Evolutionary conservation across 495 filamentous ascomycete species (phyloP).

Genomic region (Hypoxylon crocopeplum): DNA sequence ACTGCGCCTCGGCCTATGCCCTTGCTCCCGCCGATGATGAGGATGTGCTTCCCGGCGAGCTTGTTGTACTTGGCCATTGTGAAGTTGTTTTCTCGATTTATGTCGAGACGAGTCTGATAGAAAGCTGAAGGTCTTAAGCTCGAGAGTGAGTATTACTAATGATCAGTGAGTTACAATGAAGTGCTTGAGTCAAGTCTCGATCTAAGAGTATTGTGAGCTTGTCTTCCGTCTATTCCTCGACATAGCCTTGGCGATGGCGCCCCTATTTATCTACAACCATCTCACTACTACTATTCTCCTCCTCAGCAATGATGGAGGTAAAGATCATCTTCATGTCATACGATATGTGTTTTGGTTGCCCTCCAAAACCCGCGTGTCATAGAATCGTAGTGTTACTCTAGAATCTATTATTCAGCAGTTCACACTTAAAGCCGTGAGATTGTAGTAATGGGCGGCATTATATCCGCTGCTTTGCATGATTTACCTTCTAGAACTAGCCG

Average conservation of each 20-base stretch:
- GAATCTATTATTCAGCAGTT: too few relatives aligned
- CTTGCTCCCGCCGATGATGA: constrained; percentile 61
- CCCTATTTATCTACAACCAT: constrained; percentile 19
- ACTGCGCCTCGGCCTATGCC: constrained; percentile 66
- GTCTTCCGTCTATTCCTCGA: neutral
- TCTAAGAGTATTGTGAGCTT: neutral
- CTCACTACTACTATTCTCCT: too few relatives aligned
- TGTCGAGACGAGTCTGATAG: neutral
- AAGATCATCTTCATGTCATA: too few relatives aligned
- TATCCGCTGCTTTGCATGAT: neutral
- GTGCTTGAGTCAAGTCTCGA: neutral
- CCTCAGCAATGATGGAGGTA: too few relatives aligned
- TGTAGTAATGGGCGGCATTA: too few relatives aligned
- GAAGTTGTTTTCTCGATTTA: neutral
- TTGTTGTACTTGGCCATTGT: constrained; percentile 50
- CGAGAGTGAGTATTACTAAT: neutral
- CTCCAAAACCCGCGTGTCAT: too few relatives aligned
- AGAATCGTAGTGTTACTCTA: too few relatives aligned
- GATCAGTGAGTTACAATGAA: neutral
- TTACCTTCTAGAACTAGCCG: too few relatives aligned
- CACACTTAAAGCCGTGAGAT: too few relatives aligned
- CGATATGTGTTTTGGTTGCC: too few relatives aligned
- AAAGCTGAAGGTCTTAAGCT: neutral
- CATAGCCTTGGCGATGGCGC: neutral
- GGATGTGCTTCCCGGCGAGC: constrained; percentile 50